Percentiles rank a stretch among this genome's conserved stretches.
Evolutionary conservation across 176 grass and related monocot genomes (phyloP).

Genomic region (barley (Hordeum vulgare)): MorexV3_pseudomolecules_assembly NC_058524.1:75965640-75966139

Average conservation of each 20-base stretch:
- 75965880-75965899: conserved; percentile 54
- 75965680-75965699: conserved; percentile 36
- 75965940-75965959: background rate
- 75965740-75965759: conserved; percentile 2
- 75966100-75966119: background rate
- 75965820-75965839: conserved; percentile 99
- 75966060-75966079: background rate
- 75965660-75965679: background rate
- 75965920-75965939: no score
- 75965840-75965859: conserved; percentile 67
- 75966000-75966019: background rate
- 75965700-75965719: background rate
- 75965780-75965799: conserved; percentile 65
- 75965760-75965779: conserved; percentile 48
- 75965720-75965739: background rate
- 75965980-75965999: background rate
- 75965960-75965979: background rate
- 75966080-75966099: background rate
- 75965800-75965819: conserved; percentile 97
- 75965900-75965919: conserved; percentile 44
- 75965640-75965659: conserved; percentile 10
- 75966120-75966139: background rate
- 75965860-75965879: conserved; percentile 49
- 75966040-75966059: background rate
- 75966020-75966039: background rate